phyloP scores from a whole-genome alignment of 2,329 filamentous ascomycete genomes.

The Penicillium sp. region DNA sequence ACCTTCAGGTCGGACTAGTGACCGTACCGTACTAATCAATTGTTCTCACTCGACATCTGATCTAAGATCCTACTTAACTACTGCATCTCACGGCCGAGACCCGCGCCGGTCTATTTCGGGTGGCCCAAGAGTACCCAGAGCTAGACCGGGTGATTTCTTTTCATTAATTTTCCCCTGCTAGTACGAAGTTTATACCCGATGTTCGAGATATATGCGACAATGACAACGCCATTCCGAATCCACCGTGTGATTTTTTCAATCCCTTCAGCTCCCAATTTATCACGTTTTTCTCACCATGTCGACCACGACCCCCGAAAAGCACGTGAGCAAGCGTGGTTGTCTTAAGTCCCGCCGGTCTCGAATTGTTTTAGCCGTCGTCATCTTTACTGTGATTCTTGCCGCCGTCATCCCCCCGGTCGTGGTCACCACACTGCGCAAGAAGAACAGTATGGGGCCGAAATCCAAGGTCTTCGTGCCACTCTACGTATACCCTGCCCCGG shows the following conservation, averaged over 20 bases:
- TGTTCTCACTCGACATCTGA: slow-evolving; percentile 6
- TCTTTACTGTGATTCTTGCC: slow-evolving; percentile 31
- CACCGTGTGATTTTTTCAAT: slow-evolving; percentile 1
- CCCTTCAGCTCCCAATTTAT: not conserved
- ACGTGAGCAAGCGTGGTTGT: slow-evolving; percentile 32
- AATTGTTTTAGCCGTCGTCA: slow-evolving; percentile 25
- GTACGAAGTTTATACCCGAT: not conserved
- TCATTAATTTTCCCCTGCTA: not conserved
- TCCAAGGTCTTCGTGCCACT: slow-evolving; percentile 49
- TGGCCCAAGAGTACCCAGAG: slow-evolving; percentile 2
- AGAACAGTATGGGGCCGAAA: slow-evolving; percentile 37
- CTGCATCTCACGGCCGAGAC: slow-evolving; percentile 21
- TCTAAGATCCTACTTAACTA: slow-evolving; percentile 5
- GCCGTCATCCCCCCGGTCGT: slow-evolving; percentile 34
- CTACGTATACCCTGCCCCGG: slow-evolving; percentile 50
- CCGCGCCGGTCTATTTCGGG: slow-evolving; percentile 17
- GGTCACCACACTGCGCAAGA: slow-evolving; percentile 34
- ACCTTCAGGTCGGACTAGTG: slow-evolving; percentile 8
- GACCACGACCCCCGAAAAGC: slow-evolving; percentile 24
- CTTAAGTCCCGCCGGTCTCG: slow-evolving; percentile 31
- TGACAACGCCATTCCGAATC: slow-evolving; percentile 4
- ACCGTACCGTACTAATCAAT: slow-evolving; percentile 4
- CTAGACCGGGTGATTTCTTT: slow-evolving; percentile 1
- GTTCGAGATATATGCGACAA: slow-evolving; percentile 8
- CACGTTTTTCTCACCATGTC: not conserved